Evolutionary conservation across 2,329 filamentous ascomycete species (phyloP).

Genomic region (Cladosporium sp.): DNA sequence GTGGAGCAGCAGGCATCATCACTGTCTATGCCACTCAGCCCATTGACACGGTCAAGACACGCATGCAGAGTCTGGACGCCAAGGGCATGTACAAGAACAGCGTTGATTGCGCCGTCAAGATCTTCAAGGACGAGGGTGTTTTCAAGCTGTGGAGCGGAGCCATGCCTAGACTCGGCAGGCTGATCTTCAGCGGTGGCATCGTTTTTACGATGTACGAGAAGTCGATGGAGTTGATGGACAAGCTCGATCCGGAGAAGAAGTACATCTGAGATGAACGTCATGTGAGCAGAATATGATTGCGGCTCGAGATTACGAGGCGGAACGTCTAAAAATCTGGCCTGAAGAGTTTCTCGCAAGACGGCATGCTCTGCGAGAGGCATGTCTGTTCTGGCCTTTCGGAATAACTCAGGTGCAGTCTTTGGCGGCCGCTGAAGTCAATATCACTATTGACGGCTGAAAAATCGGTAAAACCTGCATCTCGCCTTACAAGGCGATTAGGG

Average conservation of each 20-base stretch:
- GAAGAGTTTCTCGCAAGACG: too few species aligned
- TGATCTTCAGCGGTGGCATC: constrained; percentile 91
- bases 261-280: constrained; percentile 58
- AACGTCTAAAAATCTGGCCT: too few species aligned
- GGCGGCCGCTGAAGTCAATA: too few species aligned
- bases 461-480: too few species aligned
- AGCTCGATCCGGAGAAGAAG: constrained; percentile 73
- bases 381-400: too few species aligned
- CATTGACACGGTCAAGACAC: constrained; percentile 91
- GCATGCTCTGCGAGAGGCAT: too few species aligned
- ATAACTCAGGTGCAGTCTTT: too few species aligned
- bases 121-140: constrained; percentile 85
- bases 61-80: constrained; percentile 95
- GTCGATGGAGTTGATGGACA: constrained; percentile 82
- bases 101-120: constrained; percentile 73
- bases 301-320: too few species aligned
- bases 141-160: constrained; percentile 94
- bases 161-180: constrained; percentile 73
- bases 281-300: not conserved
- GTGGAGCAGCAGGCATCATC: constrained; percentile 81
- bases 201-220: constrained; percentile 99
- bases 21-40: constrained; percentile 74
- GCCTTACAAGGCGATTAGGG: too few species aligned
- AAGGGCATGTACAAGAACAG: constrained; percentile 79
- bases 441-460: too few species aligned